Conservation (phyloP, 2,329 filamentous ascomycete species). For the Phialophora macrospora region DNA sequence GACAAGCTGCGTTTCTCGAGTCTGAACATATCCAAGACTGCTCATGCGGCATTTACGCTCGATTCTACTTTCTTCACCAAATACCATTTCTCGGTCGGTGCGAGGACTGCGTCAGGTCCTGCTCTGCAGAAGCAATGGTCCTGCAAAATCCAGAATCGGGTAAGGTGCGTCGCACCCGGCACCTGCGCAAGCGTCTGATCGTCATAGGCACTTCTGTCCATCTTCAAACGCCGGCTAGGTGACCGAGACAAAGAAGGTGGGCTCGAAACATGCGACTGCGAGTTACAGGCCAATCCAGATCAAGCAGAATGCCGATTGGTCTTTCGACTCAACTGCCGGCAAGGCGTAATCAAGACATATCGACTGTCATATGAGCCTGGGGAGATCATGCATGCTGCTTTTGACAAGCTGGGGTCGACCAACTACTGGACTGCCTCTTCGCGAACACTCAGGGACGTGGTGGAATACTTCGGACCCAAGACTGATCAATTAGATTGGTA, state of each 20-base stretch:
- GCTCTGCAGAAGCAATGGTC: slow-evolving; percentile 34
- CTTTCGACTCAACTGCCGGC: slow-evolving; percentile 66
- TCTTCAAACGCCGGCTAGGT: slow-evolving; percentile 63
- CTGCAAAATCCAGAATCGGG: slow-evolving; percentile 38
- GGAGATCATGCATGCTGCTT: slow-evolving; percentile 67
- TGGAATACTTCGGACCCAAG: slow-evolving; percentile 67
- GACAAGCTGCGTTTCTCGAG: slow-evolving; percentile 63
- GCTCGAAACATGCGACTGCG: slow-evolving; percentile 66
- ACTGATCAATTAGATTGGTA: slow-evolving; percentile 69
- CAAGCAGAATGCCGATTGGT: slow-evolving; percentile 65
- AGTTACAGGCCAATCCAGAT: slow-evolving; percentile 61
- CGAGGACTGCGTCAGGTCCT: slow-evolving; percentile 19
- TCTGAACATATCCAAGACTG: slow-evolving; percentile 67
- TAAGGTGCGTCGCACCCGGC: slow-evolving; percentile 15
- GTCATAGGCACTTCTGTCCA: slow-evolving; percentile 60
- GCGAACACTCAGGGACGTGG: slow-evolving; percentile 62
- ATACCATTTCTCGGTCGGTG: slow-evolving; percentile 57
- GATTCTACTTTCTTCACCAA: slow-evolving; percentile 62
- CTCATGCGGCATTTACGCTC: slow-evolving; percentile 65
- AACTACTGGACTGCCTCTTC: slow-evolving; percentile 66
- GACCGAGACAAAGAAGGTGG: slow-evolving; percentile 64
- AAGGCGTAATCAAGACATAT: slow-evolving; percentile 68
- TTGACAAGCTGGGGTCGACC: slow-evolving; percentile 60
- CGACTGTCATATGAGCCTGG: slow-evolving; percentile 67
- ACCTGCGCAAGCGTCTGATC: slow-evolving; percentile 16